A percentile compares a stretch with the other conserved stretches of the same genome.
Evolutionary conservation across 208 protist genomes (phyloP).

Genomic region (Leishmania martiniquensis): DNA sequence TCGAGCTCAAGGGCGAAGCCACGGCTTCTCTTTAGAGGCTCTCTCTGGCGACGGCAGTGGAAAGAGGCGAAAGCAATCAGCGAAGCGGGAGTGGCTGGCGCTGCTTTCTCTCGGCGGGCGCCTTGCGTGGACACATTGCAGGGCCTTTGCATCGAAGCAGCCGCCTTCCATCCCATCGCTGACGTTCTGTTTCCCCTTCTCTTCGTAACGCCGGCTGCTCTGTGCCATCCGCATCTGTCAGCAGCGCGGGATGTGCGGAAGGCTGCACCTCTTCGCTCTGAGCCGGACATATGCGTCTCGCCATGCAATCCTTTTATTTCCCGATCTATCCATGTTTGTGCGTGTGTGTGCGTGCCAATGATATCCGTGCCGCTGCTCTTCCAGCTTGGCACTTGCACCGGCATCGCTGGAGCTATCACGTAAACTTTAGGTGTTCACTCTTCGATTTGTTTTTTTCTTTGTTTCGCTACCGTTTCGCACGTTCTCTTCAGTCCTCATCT

Average conservation of each 20-base stretch:
- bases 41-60: neutral
- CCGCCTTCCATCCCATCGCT: neutral
- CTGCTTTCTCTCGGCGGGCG: neutral
- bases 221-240: too few species aligned
- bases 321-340: neutral
- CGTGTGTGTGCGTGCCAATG: neutral
- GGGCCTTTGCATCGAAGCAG: neutral
- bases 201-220: too few species aligned
- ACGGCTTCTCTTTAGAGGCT: neutral
- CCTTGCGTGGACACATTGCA: neutral
- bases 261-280: neutral
- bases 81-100: neutral
- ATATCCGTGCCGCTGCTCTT: neutral
- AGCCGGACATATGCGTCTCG: neutral
- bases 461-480: neutral
- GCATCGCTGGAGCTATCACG: too few species aligned
- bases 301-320: neutral
- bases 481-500: neutral
- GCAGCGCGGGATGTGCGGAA: neutral
- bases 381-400: too few species aligned
- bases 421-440: too few species aligned
- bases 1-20: conserved; percentile 42
- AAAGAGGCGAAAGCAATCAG: neutral
- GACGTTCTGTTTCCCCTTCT: too few species aligned
- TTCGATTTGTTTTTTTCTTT: neutral